Conservation (phyloP, 306 rosid genomes). For the Psophocarpus tetragonolobus region DNA sequence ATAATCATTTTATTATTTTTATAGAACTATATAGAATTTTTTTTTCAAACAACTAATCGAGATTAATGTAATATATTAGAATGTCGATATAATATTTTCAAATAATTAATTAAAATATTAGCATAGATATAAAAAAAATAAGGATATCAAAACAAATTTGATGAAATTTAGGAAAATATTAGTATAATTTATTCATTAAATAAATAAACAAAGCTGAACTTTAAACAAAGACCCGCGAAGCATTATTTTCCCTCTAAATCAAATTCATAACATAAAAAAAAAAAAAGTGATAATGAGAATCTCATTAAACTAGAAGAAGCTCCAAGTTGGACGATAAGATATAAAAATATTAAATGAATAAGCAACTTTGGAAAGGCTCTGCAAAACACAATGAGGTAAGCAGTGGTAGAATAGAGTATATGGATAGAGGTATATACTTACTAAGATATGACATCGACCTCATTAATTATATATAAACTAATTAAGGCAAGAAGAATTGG, state of each 20-base stretch:
- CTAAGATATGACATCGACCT: neutral
- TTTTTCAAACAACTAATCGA: too few species aligned
- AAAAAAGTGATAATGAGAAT: neutral
- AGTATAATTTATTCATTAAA: too few species aligned
- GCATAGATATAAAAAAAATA: too few species aligned
- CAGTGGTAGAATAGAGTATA: neutral
- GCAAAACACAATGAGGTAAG: neutral
- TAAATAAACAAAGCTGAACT: neutral
- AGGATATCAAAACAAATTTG: too few species aligned
- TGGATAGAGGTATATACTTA: neutral
- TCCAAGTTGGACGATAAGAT: neutral
- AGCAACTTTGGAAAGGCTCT: neutral
- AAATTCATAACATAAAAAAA: neutral
- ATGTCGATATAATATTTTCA: too few species aligned
- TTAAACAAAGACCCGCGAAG: neutral
- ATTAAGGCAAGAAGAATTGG: neutral
- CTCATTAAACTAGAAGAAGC: neutral
- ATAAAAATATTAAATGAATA: neutral
- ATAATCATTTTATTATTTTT: too few species aligned
- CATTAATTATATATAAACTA: neutral
- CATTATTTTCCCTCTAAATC: neutral
- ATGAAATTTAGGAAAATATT: too few species aligned
- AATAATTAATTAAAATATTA: too few species aligned
- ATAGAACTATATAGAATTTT: too few species aligned
- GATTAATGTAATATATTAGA: too few species aligned